These are phyloP conservation scores for Penicillium sp. DNA, from an alignment of 2,329 filamentous ascomycete species.

Conservation along the genomic window DNA sequence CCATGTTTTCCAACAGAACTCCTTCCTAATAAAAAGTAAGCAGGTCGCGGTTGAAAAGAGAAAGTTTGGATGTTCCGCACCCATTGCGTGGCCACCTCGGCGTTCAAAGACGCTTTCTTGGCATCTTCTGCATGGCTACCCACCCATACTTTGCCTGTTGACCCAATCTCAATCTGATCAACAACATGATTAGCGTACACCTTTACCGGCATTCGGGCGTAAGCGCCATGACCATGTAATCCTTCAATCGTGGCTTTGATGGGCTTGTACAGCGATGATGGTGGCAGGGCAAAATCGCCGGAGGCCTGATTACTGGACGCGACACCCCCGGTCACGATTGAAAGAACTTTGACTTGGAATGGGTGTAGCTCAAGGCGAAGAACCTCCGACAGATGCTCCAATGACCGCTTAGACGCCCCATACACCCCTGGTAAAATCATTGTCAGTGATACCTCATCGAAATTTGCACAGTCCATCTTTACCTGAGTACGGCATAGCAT, in stretches of 20 bases:
- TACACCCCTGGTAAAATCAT: conserved; percentile 12
- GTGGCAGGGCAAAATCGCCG: conserved; percentile 15
- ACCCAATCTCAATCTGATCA: background rate
- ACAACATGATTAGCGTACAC: conserved; percentile 12
- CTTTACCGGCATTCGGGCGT: conserved; percentile 5
- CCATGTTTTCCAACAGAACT: background rate
- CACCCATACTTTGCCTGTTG: background rate
- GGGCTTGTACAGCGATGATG: conserved; percentile 18
- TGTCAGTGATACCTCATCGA: background rate
- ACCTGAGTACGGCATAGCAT: conserved; percentile 13
- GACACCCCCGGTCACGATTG: conserved; percentile 18
- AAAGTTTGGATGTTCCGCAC: background rate
- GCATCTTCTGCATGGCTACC: background rate
- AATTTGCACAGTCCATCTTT: conserved; percentile 16
- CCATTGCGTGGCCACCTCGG: background rate
- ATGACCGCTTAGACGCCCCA: conserved; percentile 22
- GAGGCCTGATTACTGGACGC: conserved; percentile 10
- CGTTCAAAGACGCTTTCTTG: background rate
- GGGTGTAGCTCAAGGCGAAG: conserved; percentile 25
- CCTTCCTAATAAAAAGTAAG: background rate
- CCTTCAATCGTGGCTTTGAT: conserved; percentile 14
- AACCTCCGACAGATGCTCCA: conserved; percentile 22
- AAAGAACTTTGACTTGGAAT: conserved; percentile 16
- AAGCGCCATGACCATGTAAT: conserved; percentile 5
- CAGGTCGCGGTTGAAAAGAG: background rate